Conservation (phyloP, 352 stramenopile genomes). For the Globisporangium echinulatum region DNA sequence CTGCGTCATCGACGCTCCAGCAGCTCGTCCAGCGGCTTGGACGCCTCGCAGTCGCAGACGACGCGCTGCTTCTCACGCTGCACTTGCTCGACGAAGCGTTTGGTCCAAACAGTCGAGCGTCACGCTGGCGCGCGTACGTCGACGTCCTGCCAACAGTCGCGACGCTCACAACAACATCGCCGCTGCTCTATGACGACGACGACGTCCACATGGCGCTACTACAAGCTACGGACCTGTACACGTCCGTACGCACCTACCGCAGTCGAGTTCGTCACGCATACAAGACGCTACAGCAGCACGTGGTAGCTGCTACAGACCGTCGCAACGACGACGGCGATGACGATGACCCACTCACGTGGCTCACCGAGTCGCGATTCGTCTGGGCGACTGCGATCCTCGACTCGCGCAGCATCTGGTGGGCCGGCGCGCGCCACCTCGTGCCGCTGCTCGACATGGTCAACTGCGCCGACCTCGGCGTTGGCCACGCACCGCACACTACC, state of each 20-base stretch:
- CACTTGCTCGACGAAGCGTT: conserved; percentile 85
- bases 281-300: conserved; percentile 2
- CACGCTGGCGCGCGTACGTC: conserved; percentile 83
- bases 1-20: conserved; percentile 34
- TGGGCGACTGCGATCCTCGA: conserved; percentile 88
- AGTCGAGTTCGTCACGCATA: conserved; percentile 15
- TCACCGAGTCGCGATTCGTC: conserved; percentile 54
- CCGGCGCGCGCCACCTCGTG: conserved; percentile 83
- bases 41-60: conserved; percentile 18
- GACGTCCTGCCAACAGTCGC: conserved; percentile 58
- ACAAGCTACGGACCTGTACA: conserved; percentile 31
- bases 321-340: background rate
- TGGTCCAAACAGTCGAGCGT: conserved; percentile 27
- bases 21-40: conserved; percentile 17
- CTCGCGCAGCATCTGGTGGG: conserved; percentile 92
- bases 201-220: conserved; percentile 46
- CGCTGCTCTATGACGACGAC: conserved; percentile 40
- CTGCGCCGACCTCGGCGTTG: conserved; percentile 43
- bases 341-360: conserved; percentile 18
- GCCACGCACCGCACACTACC: conserved; percentile 52
- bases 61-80: conserved; percentile 60
- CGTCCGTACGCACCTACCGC: conserved; percentile 32
- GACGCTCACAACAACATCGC: conserved; percentile 20
- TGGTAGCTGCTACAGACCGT: background rate
- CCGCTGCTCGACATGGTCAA: conserved; percentile 95